Evolutionary conservation across 257 asterid species (phyloP), one percentile per base, ranked within the genome.

Genomic region (Fraxinus pennsylvanica): DNA sequence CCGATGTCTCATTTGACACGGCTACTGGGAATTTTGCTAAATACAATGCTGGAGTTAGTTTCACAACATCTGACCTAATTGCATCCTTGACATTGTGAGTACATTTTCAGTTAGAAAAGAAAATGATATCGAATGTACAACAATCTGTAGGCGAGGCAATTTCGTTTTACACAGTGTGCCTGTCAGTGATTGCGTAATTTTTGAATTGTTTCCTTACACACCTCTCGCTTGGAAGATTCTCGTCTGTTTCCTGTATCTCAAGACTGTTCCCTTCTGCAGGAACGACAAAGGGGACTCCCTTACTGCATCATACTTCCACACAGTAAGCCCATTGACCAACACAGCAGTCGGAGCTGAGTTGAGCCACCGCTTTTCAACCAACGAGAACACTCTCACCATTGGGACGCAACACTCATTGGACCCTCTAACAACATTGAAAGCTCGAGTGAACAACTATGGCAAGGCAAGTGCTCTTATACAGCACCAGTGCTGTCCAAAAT

Each of bases 401-500:
- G 91, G 91, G 3, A 80, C 89, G 9, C 89, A 88, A 47, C 88
- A 88, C 35, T 36, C 72, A 2, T 5, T 88, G 88, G 91, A 88
- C 76, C 91, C 91, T 43, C 74, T 88, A 80, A 88, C 91, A 68
- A 21, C 82, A 3, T 88, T 84, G 69, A 88, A 88, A 79, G 85
- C 85, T 0, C 82, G 88, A 4, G 63, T 84, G 47, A 85, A 88
- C 89, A 88, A 88, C 82, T 75, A 75, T 29, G 91, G 91, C 32
- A 88, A 76, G 79, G 88, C 85, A 10, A 82, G 75, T 63, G 89
- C 88, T 61, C 75, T 88, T 81, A 85, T 88, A 76, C 91, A 88
- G 86, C 91, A 88, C 17, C 88, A 88, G 65, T 88, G 89, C 88
- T 88, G 88, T 54, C 90, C 88, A 17, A 87, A 87, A 78, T 84